Base-by-base conservation (phyloP, 768 basidiomycete genomes). In the Suillus brevipes region DNA sequence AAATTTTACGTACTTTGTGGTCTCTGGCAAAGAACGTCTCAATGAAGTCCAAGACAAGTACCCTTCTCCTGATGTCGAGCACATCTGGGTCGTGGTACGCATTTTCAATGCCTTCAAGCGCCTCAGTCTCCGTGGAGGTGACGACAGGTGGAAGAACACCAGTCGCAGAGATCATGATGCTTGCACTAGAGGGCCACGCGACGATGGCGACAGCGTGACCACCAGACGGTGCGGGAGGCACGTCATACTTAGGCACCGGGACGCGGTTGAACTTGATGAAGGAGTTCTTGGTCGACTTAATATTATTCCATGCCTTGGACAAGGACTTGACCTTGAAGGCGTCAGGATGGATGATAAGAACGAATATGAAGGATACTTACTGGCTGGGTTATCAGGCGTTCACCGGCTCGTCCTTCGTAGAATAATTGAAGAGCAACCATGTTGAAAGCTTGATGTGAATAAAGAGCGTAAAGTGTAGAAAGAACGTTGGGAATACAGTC, bases 1-100 rank as follows among this genome's bases (percentile, higher is more conserved):
- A 28, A 37, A 31, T 49, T 20, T 52, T 23, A 50, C 63, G 23
- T 55, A 65, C 65, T 47, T 45, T 56, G 9, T 28, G 18, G 23
- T 58, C 62, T 38, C 31, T 53, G 3, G 40, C n/a, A 23, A 64
- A 18, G 42, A 65, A 64, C 14, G 13, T 55, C 14, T 53, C 23
- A 13, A 58, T 43, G 52, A 64, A 38, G 36, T 25, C 23, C 6
- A 64, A 38, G 14, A 38, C 9, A 20, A 31, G 40, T 18, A 64
- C 5, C 31, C 42, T 52, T 38, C 55, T 58, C 45, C 62, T 45
- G 25, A 66, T 45, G n/a, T 66, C 63, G 23, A 66, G 63, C 8
- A 64, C 65, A 16, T 63, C 65, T 16, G 53, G 62, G 28, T 63
- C 42, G 50, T 66, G 43, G 62, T 40, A 64, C 12, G 63, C 52